Conservation (phyloP, 805 yeast species). For the Torulaspora maleeae region DNA sequence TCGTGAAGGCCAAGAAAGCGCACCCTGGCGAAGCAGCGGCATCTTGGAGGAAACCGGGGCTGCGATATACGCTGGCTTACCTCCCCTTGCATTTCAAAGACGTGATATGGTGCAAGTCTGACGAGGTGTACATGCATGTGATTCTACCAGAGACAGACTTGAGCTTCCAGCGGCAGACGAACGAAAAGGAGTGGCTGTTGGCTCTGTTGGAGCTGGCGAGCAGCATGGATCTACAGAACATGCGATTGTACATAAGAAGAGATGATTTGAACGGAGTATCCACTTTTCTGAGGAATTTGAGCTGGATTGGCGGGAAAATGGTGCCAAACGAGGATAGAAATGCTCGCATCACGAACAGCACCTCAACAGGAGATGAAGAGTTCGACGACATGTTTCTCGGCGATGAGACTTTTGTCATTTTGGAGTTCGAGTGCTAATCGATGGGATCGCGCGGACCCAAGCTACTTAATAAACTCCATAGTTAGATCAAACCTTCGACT, state of each 20-base stretch:
- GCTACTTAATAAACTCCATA: background rate
- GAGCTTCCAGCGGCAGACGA: conserved; percentile 10
- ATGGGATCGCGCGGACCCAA: conserved; percentile 6
- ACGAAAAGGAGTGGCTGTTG: conserved; percentile 27
- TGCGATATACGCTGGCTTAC: conserved; percentile 23
- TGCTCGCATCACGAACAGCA: conserved; percentile 2
- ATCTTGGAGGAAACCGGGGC: conserved; percentile 27
- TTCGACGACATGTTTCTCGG: conserved; percentile 19
- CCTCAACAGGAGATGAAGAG: background rate
- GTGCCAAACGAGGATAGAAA: conserved; percentile 28
- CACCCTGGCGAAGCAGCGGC: background rate
- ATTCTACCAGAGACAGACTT: conserved; percentile 15
- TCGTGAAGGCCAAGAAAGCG: conserved; percentile 5
- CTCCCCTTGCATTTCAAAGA: conserved; percentile 25
- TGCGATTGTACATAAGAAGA: conserved; percentile 26
- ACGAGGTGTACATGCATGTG: conserved; percentile 21
- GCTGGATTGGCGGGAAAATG: conserved; percentile 34
- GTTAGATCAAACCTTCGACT: background rate
- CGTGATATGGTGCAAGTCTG: conserved; percentile 26
- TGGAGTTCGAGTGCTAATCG: conserved; percentile 31
- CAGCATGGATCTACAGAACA: conserved; percentile 13
- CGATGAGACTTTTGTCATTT: conserved; percentile 29
- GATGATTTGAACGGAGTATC: conserved; percentile 19
- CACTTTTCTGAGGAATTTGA: conserved; percentile 27
- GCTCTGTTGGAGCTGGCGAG: conserved; percentile 28